These are phyloP conservation scores for Naganishia antarctica DNA, from an alignment of 768 basidiomycete genomes.

Conservation along the genomic window DNA sequence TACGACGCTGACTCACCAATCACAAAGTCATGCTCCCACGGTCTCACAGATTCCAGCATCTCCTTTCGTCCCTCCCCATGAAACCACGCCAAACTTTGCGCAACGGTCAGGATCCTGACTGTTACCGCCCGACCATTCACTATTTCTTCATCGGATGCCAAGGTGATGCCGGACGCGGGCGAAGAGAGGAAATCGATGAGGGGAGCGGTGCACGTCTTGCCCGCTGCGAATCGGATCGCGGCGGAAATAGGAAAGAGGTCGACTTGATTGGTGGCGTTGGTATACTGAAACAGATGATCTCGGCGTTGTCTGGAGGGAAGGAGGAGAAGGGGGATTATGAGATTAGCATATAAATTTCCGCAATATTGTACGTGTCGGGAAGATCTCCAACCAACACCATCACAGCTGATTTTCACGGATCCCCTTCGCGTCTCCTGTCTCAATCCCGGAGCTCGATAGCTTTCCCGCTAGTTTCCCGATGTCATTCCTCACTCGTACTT, in stretches of 20 bases:
- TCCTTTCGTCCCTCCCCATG: background rate
- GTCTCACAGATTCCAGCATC: background rate
- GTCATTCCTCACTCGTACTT: background rate
- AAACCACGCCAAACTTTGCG: background rate
- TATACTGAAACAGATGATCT: background rate
- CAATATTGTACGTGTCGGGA: too few relatives aligned
- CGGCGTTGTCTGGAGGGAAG: background rate
- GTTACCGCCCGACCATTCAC: background rate
- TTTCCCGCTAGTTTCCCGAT: background rate
- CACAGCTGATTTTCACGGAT: too few relatives aligned
- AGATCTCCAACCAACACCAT: too few relatives aligned
- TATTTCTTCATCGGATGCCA: background rate
- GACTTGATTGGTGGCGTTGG: background rate
- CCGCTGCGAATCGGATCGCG: constrained; percentile 4
- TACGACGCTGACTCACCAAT: background rate
- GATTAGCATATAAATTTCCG: too few relatives aligned
- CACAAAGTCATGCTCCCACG: constrained; percentile 3
- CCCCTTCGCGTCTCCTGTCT: too few relatives aligned
- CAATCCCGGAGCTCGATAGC: background rate
- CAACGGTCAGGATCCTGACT: background rate
- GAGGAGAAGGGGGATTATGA: too few relatives aligned
- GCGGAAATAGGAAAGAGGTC: constrained; percentile 1
- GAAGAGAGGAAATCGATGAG: constrained; percentile 2
- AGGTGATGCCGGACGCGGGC: background rate
- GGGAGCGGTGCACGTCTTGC: background rate